phyloP scores from a whole-genome alignment of 2,329 filamentous ascomycete genomes.

The Emergomyces pasteurianus region DNA sequence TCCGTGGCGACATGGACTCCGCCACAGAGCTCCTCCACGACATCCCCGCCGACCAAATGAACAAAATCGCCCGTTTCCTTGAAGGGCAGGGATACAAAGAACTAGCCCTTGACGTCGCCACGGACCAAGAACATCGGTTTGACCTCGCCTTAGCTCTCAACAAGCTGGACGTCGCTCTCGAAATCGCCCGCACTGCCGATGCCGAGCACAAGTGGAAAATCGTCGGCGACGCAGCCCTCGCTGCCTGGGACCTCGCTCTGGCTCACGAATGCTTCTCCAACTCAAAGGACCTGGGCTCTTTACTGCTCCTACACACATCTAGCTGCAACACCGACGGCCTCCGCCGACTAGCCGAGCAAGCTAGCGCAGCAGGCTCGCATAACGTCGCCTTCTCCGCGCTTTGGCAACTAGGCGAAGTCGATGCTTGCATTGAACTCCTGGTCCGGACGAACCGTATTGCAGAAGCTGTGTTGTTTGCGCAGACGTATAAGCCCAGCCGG shows the following conservation, averaged over 20 bases:
- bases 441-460: slow-evolving; percentile 65
- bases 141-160: slow-evolving; percentile 76
- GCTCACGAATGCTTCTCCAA: slow-evolving; percentile 89
- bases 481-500: slow-evolving; percentile 85
- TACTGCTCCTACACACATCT: slow-evolving; percentile 79
- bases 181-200: slow-evolving; percentile 70
- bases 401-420: slow-evolving; percentile 76
- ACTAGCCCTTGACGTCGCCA: slow-evolving; percentile 84
- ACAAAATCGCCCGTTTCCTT: slow-evolving; percentile 95
- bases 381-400: slow-evolving; percentile 87
- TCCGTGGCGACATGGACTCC: slow-evolving; percentile 85
- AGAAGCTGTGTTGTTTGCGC: slow-evolving; percentile 82
- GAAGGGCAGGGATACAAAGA: slow-evolving; percentile 97
- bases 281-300: slow-evolving; percentile 78
- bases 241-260: slow-evolving; percentile 73
- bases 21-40: slow-evolving; percentile 73
- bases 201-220: slow-evolving; percentile 98
- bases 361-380: slow-evolving; percentile 64
- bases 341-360: slow-evolving; percentile 57
- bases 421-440: slow-evolving; percentile 69
- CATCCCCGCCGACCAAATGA: slow-evolving; percentile 85
- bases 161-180: slow-evolving; percentile 72
- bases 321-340: slow-evolving; percentile 70
- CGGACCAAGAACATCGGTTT: slow-evolving; percentile 91
- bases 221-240: slow-evolving; percentile 80